Conservation (phyloP, 2,329 filamentous ascomycete genomes). For the Phialophora expanda region DNA sequence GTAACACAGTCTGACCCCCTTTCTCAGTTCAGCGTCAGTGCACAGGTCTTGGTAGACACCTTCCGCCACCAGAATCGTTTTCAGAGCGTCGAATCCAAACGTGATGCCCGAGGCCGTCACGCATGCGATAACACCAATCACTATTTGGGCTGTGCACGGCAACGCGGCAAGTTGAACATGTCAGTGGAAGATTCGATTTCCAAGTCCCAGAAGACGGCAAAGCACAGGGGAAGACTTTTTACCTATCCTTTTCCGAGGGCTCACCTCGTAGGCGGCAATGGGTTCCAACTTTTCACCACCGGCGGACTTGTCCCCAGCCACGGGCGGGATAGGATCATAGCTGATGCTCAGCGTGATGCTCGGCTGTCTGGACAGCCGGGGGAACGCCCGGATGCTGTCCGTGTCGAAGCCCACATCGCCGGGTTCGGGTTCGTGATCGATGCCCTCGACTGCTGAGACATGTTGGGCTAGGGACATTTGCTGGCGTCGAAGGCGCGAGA, state of each 20-base stretch:
- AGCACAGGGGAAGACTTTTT: slow-evolving; percentile 9
- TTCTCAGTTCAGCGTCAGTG: slow-evolving; percentile 55
- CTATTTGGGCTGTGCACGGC: slow-evolving; percentile 60
- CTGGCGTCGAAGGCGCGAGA: not conserved
- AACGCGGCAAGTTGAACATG: not conserved
- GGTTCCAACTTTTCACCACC: slow-evolving; percentile 51
- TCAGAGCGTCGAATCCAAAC: slow-evolving; percentile 83
- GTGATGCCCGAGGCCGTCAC: slow-evolving; percentile 78
- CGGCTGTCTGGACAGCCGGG: slow-evolving; percentile 38
- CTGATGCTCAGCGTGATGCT: slow-evolving; percentile 50
- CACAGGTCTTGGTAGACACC: slow-evolving; percentile 73
- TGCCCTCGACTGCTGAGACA: slow-evolving; percentile 57
- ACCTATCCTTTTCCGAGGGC: slow-evolving; percentile 46
- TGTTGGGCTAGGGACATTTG: slow-evolving; percentile 60
- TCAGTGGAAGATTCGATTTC: not conserved
- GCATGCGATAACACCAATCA: slow-evolving; percentile 71
- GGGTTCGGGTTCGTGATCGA: slow-evolving; percentile 50
- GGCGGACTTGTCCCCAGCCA: slow-evolving; percentile 25
- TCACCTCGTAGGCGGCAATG: slow-evolving; percentile 58
- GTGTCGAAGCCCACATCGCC: slow-evolving; percentile 27
- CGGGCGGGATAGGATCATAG: slow-evolving; percentile 56
- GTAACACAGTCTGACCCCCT: slow-evolving; percentile 59
- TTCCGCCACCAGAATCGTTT: slow-evolving; percentile 77
- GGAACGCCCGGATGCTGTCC: slow-evolving; percentile 13
- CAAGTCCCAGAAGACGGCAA: not conserved